Evolutionary conservation across 208 protist genomes (phyloP), one percentile per base, ranked within the genome.

Genomic region (Acanthamoeba healyi): DNA sequence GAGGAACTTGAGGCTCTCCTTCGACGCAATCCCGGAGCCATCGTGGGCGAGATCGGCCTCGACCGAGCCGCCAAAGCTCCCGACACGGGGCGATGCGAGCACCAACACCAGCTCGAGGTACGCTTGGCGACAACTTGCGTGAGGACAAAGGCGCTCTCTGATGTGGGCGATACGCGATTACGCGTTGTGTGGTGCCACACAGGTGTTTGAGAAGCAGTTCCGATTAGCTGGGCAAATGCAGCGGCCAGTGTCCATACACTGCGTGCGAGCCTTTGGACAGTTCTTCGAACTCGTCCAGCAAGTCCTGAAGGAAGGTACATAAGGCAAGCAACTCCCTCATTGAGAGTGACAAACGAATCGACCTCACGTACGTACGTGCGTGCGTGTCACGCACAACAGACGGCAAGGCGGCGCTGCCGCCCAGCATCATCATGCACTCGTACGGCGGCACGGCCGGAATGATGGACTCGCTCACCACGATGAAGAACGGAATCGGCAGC

Each of bases 41-140:
- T 93, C 29, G 89, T 93, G 29, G 70, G 89, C 29, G 89, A 93
- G 89, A 74, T 93, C 49, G 89, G 89, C 10, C 67, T 93, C 63
- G 89, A 93, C 65, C 79, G 82, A n/a, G 89, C 46, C 14, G 56
- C 89, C 0, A 93, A 19, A 9, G 82, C 89, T 14, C 89, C 89
- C 5, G 89, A 93, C 61, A 93, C 89, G 2, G 63, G 19, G 24
- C 61, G 51, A 9, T 49, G 46, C 49, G 89, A 93, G n/a, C 82
- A 65, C 44, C 63, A 93, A 12, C 40, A 61, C 22, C 89, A 93
- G 44, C 36, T 22, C 17, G 22, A 17, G 7, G 79, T 88, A 29
- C 58, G n/a, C n/a, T n/a, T n/a, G n/a, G n/a, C n/a, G n/a, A n/a
- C n/a, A n/a, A n/a, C n/a, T n/a, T n/a, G n/a, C n/a, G n/a, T n/a